Evolutionary conservation across 2,329 filamentous ascomycete species (phyloP).

Genomic region (Daldinia sp.): DNA sequence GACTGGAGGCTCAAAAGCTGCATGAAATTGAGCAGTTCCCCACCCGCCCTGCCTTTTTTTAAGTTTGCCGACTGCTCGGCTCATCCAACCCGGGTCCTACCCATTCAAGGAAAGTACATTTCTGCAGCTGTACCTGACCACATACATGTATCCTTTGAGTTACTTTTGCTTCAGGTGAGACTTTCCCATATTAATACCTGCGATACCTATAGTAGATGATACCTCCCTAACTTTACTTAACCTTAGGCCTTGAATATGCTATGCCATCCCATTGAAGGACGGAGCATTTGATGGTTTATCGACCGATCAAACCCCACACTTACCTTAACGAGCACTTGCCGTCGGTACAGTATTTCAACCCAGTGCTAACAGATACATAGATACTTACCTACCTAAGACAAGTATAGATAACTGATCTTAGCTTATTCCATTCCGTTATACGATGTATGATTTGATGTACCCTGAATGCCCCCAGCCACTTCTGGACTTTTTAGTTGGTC

Average conservation of each 20-base stretch:
- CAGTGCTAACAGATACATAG: conserved; percentile 8
- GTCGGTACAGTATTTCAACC: conserved; percentile 24
- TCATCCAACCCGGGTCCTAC: conserved; percentile 40
- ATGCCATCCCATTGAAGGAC: conserved; percentile 3
- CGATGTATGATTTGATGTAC: neutral
- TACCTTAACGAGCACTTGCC: conserved; percentile 19
- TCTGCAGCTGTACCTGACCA: conserved; percentile 39
- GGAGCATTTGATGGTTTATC: conserved; percentile 10
- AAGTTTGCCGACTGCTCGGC: conserved; percentile 43
- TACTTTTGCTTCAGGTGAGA: conserved; percentile 20
- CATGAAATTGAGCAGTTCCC: conserved; percentile 43
- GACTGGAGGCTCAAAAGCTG: conserved; percentile 42
- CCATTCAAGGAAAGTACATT: conserved; percentile 38
- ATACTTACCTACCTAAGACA: neutral
- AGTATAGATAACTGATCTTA: neutral
- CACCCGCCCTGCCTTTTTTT: conserved; percentile 41
- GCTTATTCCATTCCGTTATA: neutral
- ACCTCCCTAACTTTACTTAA: neutral
- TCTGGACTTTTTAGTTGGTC: conserved; percentile 26
- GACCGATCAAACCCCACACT: conserved; percentile 12
- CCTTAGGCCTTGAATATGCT: neutral
- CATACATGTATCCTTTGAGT: conserved; percentile 8
- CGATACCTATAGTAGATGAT: neutral
- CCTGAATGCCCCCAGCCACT: conserved; percentile 30
- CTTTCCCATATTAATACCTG: neutral